Conservation (phyloP, 2,329 filamentous ascomycete genomes). For the Penicillium rolfsii region DNA sequence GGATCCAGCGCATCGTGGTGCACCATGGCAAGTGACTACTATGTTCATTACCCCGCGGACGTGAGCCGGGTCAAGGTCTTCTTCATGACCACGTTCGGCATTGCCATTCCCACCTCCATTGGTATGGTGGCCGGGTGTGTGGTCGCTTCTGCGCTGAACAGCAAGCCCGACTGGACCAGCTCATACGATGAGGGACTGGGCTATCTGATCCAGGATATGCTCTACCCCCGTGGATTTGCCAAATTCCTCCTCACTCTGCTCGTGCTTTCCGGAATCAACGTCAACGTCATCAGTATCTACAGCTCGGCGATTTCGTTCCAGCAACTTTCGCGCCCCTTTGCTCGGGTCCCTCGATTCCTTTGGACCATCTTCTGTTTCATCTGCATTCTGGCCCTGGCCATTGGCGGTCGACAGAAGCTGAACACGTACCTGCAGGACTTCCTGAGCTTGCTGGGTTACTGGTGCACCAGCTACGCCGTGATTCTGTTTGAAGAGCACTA, state of each 20-base stretch:
- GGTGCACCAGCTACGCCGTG: slow-evolving; percentile 54
- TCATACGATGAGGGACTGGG: slow-evolving; percentile 29
- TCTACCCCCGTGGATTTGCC: slow-evolving; percentile 31
- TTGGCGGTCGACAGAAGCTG: slow-evolving; percentile 50
- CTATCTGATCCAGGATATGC: slow-evolving; percentile 27
- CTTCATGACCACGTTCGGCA: slow-evolving; percentile 28
- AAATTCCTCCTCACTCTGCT: slow-evolving; percentile 43
- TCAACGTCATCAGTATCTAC: slow-evolving; percentile 53
- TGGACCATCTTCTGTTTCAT: slow-evolving; percentile 54
- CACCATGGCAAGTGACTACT: slow-evolving; percentile 31
- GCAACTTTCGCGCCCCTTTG: slow-evolving; percentile 49
- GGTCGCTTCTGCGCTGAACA: slow-evolving; percentile 24
- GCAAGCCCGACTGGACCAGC: slow-evolving; percentile 23
- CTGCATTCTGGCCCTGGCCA: slow-evolving; percentile 50
- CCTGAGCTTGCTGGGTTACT: slow-evolving; percentile 55
- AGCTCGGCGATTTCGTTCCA: slow-evolving; percentile 41
- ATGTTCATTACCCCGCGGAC: slow-evolving; percentile 31
- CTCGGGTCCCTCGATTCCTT: slow-evolving; percentile 51
- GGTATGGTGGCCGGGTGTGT: slow-evolving; percentile 26
- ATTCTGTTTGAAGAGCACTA: slow-evolving; percentile 56
- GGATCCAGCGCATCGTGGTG: slow-evolving; percentile 30
- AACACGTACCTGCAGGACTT: slow-evolving; percentile 53
- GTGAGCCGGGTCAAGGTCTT: slow-evolving; percentile 29
- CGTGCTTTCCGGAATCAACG: slow-evolving; percentile 38
- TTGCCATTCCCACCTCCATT: slow-evolving; percentile 30